A percentile compares a stretch with the other conserved stretches of the same genome.
These are phyloP conservation scores for Phaseolus lunatus DNA, from an alignment of 306 rosid species.

Conservation along the genomic window DNA sequence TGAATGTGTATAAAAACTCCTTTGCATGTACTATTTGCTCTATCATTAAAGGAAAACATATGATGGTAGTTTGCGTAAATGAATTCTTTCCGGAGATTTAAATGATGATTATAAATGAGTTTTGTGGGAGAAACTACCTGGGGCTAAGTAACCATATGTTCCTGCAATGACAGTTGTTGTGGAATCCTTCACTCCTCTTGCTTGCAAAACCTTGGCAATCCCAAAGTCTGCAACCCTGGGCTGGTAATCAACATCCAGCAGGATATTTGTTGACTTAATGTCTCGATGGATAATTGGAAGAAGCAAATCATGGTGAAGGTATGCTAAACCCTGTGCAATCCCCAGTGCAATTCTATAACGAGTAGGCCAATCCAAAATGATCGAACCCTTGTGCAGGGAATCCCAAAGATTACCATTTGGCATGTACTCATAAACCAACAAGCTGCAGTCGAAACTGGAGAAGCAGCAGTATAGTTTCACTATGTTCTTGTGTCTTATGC, in stretches of 20 bases:
- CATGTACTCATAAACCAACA: constrained; percentile 92
- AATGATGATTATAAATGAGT: no score
- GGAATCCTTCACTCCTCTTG: constrained; percentile 83
- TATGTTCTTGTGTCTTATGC: constrained; percentile 90
- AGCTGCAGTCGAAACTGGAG: constrained; percentile 73
- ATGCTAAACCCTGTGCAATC: constrained; percentile 88
- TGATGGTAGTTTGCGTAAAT: not conserved
- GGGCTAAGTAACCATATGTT: constrained; percentile 93
- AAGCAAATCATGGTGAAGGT: constrained; percentile 92
- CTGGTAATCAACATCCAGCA: constrained; percentile 78
- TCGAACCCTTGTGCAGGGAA: constrained; percentile 78
- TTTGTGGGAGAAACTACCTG: constrained; percentile 64
- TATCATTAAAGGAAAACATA: constrained; percentile 14
- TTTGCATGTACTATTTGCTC: not conserved
- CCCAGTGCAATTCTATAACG: constrained; percentile 87
- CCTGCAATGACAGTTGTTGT: constrained; percentile 92
- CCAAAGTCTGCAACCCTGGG: constrained; percentile 99
- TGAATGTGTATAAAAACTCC: not conserved
- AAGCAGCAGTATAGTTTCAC: constrained; percentile 86
- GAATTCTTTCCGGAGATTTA: not conserved
- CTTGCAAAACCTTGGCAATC: constrained; percentile 95
- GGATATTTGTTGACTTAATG: constrained; percentile 86
- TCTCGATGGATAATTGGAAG: constrained; percentile 89
- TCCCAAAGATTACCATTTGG: constrained; percentile 96
- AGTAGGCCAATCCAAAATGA: constrained; percentile 86